phyloP scores from a whole-genome alignment of 345 rosid genomes.

The Gynandropsis gynandra region DNA sequence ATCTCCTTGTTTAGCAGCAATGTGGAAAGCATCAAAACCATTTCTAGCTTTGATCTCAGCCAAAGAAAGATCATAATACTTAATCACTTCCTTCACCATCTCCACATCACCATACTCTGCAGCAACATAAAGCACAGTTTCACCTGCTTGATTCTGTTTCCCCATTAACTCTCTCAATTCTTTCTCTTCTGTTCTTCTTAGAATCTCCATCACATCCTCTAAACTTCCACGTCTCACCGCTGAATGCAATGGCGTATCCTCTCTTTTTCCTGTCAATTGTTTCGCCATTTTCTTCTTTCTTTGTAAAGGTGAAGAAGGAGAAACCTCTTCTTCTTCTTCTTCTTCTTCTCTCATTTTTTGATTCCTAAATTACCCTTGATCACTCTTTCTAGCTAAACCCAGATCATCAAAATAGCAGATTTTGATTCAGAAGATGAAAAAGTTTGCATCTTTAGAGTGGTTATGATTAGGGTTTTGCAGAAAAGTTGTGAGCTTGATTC shows the following conservation, averaged over 20 bases:
- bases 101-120: slow-evolving; percentile 75
- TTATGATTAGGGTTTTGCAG: no score
- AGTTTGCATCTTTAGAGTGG: no score
- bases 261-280: slow-evolving; percentile 79
- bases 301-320: no score
- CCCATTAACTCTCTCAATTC: slow-evolving; percentile 44
- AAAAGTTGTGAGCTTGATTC: background rate
- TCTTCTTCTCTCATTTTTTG: slow-evolving; percentile 18
- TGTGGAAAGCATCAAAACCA: slow-evolving; percentile 91
- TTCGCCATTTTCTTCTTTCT: slow-evolving; percentile 66
- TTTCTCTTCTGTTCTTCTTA: slow-evolving; percentile 34
- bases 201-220: slow-evolving; percentile 39
- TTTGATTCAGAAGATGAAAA: background rate
- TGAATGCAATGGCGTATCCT: slow-evolving; percentile 69
- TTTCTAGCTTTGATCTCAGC: slow-evolving; percentile 88
- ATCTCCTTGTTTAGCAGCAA: slow-evolving; percentile 95
- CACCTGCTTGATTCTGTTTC: slow-evolving; percentile 86
- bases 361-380: slow-evolving; percentile 5
- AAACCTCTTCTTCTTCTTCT: slow-evolving; percentile 11
- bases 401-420: slow-evolving; percentile 32
- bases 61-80: slow-evolving; percentile 55
- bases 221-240: slow-evolving; percentile 69
- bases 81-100: slow-evolving; percentile 71
- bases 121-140: slow-evolving; percentile 89
- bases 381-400: slow-evolving; percentile 28